Base-by-base conservation (phyloP, 2,329 filamentous ascomycete species). In the Ophiostoma quercus region DNA sequence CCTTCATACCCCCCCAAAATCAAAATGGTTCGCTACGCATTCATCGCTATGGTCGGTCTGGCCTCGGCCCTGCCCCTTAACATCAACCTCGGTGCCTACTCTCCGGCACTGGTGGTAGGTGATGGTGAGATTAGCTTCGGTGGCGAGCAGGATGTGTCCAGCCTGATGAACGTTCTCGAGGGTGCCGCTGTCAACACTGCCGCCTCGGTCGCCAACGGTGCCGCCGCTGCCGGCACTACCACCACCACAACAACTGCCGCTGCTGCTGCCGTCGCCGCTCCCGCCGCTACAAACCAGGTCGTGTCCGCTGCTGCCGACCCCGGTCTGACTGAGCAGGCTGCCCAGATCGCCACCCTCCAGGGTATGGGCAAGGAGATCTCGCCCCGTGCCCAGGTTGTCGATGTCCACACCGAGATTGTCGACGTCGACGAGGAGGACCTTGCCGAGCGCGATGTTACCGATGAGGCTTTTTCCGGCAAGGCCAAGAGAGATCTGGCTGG, bases 341-440 rank as follows among this genome's bases (percentile, higher is more conserved):
- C 80, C 47, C 79, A 81, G 72, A 81, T 83, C 68, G 77, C 80
- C 65, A 75, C 77, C 19, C 79, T 84, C 43, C 81, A 83, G 73
- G 82, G 82, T 39, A 79, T 83, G 77, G 82, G 82, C 74, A 84
- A 83, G 77, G 79, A 82, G 73, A 83, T 84, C 73, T 79, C 80
- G 32, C 82, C 82, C 32, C 80, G 82, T 16, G 32, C 54, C 29
- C 51, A 67, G 12, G 69, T 75, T 12, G 39, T 65, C 29, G 62
- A 69, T n/a, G 68, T 75, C 60, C 75, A 75, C 67, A 73, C 79
- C 69, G 57, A 37, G 43, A 11, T 14, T 0, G 63, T 39, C 22
- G 76, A 75, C 19, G 82, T 63, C 39, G 67, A 69, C 2, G 62
- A 69, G 8, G 63, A 51, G 22, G 37, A 41, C 39, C 39, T 51